These are phyloP conservation scores for Penicillium freii DNA, from an alignment of 2,329 filamentous ascomycete species.

Conservation along the genomic window DNA sequence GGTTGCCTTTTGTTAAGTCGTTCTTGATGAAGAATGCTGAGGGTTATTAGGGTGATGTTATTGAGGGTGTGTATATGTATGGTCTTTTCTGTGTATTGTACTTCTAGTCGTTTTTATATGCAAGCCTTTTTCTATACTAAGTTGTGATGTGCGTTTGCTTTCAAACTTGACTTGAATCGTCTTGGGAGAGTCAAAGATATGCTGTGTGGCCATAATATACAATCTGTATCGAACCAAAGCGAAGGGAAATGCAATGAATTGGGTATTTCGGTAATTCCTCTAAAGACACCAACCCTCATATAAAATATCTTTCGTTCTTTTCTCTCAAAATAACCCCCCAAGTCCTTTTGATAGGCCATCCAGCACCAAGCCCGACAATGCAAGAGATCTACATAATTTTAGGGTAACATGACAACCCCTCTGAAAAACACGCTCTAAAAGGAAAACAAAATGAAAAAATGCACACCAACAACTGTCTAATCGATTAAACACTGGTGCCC, in stretches of 20 bases:
- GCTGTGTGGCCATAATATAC: too few relatives aligned
- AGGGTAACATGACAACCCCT: neutral
- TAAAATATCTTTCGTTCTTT: neutral
- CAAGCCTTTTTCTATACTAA: conserved; percentile 1
- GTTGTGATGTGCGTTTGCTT: neutral
- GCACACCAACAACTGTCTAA: conserved; percentile 16
- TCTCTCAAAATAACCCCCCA: neutral
- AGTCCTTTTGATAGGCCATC: conserved; percentile 6
- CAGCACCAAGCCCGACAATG: conserved; percentile 8
- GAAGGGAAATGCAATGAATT: conserved; percentile 8
- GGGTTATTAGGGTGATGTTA: conserved; percentile 20
- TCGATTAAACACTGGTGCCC: conserved; percentile 19
- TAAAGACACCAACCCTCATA: neutral
- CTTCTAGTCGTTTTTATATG: conserved; percentile 14
- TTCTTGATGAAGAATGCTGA: conserved; percentile 75
- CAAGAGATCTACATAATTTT: conserved; percentile 13
- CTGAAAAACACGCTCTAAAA: conserved; percentile 11
- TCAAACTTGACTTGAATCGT: neutral
- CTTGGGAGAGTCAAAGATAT: neutral
- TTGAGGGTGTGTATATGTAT: conserved; percentile 7
- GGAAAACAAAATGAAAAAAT: conserved; percentile 4
- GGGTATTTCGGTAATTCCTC: conserved; percentile 14
- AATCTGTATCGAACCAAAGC: neutral
- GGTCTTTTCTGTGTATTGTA: conserved; percentile 17
- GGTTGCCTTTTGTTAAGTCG: conserved; percentile 70